phyloP scores from a whole-genome alignment of 2,329 filamentous ascomycete species.

The Penicillium freii region DNA sequence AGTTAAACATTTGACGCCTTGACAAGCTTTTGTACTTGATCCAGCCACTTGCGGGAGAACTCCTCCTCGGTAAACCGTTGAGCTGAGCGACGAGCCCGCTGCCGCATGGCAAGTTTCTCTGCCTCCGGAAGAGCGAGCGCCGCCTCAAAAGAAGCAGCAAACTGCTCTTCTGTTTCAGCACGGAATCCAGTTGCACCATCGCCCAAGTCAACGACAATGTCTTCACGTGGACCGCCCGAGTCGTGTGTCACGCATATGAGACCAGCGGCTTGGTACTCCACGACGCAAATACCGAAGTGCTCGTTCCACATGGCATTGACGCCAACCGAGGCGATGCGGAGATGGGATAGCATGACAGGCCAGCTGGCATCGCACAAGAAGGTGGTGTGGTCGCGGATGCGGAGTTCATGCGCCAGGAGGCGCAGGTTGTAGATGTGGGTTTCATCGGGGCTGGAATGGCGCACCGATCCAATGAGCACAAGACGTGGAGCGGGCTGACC shows the following conservation, averaged over 20 bases:
- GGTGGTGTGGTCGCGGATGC: conserved; percentile 77
- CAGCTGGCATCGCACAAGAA: conserved; percentile 90
- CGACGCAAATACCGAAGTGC: conserved; percentile 96
- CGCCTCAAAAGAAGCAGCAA: conserved; percentile 74
- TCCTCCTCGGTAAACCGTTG: conserved; percentile 83
- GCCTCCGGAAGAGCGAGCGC: conserved; percentile 62
- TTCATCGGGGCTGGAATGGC: conserved; percentile 59
- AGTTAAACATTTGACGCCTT: conserved; percentile 25
- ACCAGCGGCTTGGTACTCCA: conserved; percentile 95
- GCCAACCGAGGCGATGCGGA: conserved; percentile 74
- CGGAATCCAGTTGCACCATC: conserved; percentile 83
- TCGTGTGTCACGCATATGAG: conserved; percentile 91
- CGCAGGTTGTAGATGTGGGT: conserved; percentile 78
- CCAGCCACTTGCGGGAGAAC: conserved; percentile 76
- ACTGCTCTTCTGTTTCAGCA: conserved; percentile 73
- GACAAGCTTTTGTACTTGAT: conserved; percentile 71
- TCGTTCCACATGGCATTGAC: conserved; percentile 99
- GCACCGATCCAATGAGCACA: conserved; percentile 87
- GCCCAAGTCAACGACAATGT: conserved; percentile 82
- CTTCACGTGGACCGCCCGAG: conserved; percentile 86
- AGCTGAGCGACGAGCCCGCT: conserved; percentile 73
- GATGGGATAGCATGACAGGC: conserved; percentile 78
- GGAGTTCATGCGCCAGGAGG: conserved; percentile 79
- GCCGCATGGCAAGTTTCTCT: conserved; percentile 71
- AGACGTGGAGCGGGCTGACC: conserved; percentile 57